These are phyloP conservation scores for Puccinia hordei DNA, from an alignment of 1,284 basidiomycete species.

Conservation along the genomic window DNA sequence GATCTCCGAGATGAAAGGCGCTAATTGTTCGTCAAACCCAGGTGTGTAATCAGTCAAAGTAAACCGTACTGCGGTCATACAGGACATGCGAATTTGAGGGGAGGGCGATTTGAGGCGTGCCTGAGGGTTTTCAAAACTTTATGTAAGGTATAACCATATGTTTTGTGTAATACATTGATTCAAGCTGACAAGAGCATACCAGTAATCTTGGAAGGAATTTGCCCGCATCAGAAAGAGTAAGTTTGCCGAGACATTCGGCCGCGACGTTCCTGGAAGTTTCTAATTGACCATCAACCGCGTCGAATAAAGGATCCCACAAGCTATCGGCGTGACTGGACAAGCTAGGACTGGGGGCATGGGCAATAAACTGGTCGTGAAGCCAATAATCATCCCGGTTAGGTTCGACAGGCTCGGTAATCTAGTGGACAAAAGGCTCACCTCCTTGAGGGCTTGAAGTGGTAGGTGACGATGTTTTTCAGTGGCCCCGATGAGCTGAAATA, in stretches of 20 bases:
- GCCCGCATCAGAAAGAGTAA: constrained; percentile 84
- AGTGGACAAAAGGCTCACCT: constrained; percentile 63
- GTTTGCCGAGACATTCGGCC: constrained; percentile 91
- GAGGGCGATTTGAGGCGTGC: constrained; percentile 64
- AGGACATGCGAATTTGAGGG: constrained; percentile 75
- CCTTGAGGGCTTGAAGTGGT: constrained; percentile 88
- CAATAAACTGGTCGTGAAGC: constrained; percentile 71
- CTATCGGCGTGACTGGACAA: constrained; percentile 79
- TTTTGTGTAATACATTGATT: not conserved
- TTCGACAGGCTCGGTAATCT: not conserved
- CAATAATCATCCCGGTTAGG: not conserved
- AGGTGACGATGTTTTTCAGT: constrained; percentile 76
- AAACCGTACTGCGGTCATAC: constrained; percentile 90
- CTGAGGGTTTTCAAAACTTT: constrained; percentile 30
- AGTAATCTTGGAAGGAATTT: constrained; percentile 90
- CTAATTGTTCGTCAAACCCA: constrained; percentile 67
- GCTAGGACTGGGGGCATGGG: constrained; percentile 79
- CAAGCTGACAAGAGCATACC: constrained; percentile 62
- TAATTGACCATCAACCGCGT: constrained; percentile 68
- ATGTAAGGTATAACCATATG: not conserved
- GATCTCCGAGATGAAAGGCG: constrained; percentile 39
- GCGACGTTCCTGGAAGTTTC: constrained; percentile 91
- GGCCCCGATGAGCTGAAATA: constrained; percentile 76
- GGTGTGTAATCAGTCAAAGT: constrained; percentile 85
- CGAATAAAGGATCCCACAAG: constrained; percentile 87